phyloP scores from a whole-genome alignment of 1,284 basidiomycete species.

The Dichomitus squalens region DNA sequence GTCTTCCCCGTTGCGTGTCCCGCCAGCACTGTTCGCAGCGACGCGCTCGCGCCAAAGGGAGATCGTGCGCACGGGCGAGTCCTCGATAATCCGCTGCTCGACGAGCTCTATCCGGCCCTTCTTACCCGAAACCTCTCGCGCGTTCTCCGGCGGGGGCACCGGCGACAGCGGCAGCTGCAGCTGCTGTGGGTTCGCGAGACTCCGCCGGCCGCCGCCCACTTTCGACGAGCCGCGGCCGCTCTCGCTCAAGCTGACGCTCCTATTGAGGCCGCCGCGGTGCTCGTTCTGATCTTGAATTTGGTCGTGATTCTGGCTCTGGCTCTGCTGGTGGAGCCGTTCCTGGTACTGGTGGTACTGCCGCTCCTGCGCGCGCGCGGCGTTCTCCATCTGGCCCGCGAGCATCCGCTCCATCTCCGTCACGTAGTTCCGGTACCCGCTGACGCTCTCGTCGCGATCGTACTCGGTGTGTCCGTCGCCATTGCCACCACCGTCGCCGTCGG shows the following conservation, averaged over 20 bases:
- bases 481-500: constrained; percentile 31
- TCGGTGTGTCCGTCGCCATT: constrained; percentile 32
- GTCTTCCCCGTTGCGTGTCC: background rate
- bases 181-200: constrained; percentile 1
- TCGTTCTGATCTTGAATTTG: background rate
- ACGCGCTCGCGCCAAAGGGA: constrained; percentile 41
- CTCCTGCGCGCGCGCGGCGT: constrained; percentile 19
- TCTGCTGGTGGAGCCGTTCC: background rate
- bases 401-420: constrained; percentile 50
- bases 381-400: constrained; percentile 39
- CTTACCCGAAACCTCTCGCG: constrained; percentile 29
- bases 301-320: background rate
- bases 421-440: constrained; percentile 44
- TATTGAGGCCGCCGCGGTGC: constrained; percentile 5
- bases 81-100: constrained; percentile 37
- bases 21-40: constrained; percentile 29
- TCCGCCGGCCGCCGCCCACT: background rate
- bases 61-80: constrained; percentile 38
- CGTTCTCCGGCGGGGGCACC: constrained; percentile 23
- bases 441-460: constrained; percentile 35
- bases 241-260: constrained; percentile 13
- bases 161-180: background rate
- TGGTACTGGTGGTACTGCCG: constrained; percentile 7
- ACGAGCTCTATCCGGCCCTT: constrained; percentile 34
- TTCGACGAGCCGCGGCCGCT: constrained; percentile 11